Base-by-base conservation (phyloP, 2,329 filamentous ascomycete species). In the Calonectria pteridis region DNA sequence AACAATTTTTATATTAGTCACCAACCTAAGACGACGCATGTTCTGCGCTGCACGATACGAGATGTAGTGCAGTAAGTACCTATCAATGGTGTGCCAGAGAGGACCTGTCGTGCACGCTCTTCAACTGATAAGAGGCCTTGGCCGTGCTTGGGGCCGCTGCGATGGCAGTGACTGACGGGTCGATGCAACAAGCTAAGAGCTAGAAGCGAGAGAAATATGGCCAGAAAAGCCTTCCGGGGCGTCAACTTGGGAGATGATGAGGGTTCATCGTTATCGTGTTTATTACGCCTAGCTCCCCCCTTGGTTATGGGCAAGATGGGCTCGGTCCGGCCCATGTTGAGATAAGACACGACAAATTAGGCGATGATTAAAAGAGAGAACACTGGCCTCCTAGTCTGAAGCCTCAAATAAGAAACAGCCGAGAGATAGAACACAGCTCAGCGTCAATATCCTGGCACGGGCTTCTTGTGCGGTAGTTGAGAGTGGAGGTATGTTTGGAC, bases 51-150 rank as follows among this genome's bases (percentile, higher is more conserved):
- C 59, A 28, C 20, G 3, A 23, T 28, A 28, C 9, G 23, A 40
- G 6, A 9, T 1, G 23, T 26, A 23, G 0, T 40, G 26, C 10
- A n/a, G n/a, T 13, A 28, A 23, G 55, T 84, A 90, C 88, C 88
- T 74, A 90, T 89, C 77, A 90, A 80, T 2, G 89, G 88, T 1
- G 85, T 88, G 6, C 82, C 76, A 6, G 83, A 82, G 37, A 90
- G 83, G 40, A 90, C 88, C 40, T 81, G 81, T 43, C 84, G 85
- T 50, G 88, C 88, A 46, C 88, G 84, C 63, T 87, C 82, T 64
- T 90, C 86, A 28, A 88, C 78, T 5, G 84, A 84, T 14, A 73
- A 33, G 14, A 69, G 59, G 71, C 78, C 76, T 6, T 82, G 79
- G 50, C 77, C 79, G 33, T 81, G 77, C n/a, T 81, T 73, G 40